Evolutionary conservation across 805 yeast genomes (phyloP).

Genomic region (Gaillardinia entomophila): DNA sequence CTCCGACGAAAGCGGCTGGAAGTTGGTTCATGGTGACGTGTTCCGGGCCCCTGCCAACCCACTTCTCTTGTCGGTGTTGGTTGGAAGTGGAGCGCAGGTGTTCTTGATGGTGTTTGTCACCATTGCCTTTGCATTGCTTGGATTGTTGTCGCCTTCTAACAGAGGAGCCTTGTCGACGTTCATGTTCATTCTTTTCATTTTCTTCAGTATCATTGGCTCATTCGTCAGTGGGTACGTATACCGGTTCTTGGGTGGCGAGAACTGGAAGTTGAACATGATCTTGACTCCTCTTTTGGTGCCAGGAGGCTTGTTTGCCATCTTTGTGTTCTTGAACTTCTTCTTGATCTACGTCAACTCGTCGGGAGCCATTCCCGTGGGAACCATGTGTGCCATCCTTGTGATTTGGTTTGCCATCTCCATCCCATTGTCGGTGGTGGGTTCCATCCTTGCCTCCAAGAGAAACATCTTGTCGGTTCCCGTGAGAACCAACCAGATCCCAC

Average conservation of each 20-base stretch:
- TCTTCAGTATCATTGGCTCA: slow-evolving; percentile 79
- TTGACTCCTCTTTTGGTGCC: slow-evolving; percentile 85
- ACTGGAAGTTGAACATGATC: slow-evolving; percentile 81
- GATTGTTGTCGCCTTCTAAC: slow-evolving; percentile 87
- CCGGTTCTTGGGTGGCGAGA: slow-evolving; percentile 86
- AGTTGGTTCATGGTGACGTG: slow-evolving; percentile 90
- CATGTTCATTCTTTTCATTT: slow-evolving; percentile 76
- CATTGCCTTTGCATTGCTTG: slow-evolving; percentile 77
- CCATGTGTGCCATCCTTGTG: slow-evolving; percentile 71
- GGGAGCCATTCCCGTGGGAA: slow-evolving; percentile 92
- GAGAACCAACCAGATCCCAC: slow-evolving; percentile 89
- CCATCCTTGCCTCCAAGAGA: slow-evolving; percentile 66
- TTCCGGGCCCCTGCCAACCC: slow-evolving; percentile 76
- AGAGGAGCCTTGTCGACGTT: slow-evolving; percentile 91
- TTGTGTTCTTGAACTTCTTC: slow-evolving; percentile 74
- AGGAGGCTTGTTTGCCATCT: slow-evolving; percentile 58
- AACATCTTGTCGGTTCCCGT: slow-evolving; percentile 65
- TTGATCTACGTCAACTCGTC: slow-evolving; percentile 74
- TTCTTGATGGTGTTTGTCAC: slow-evolving; percentile 71
- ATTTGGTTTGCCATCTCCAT: slow-evolving; percentile 85
- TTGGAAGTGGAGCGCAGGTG: slow-evolving; percentile 86
- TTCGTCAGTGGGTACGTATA: slow-evolving; percentile 81
- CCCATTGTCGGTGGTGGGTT: slow-evolving; percentile 82
- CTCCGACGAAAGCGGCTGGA: slow-evolving; percentile 96
- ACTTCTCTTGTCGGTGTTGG: slow-evolving; percentile 67